Evolutionary conservation across 2,329 filamentous ascomycete genomes (phyloP), one percentile per base, ranked within the genome.

Genomic region (Chrysoporthe austroafricana): DNA sequence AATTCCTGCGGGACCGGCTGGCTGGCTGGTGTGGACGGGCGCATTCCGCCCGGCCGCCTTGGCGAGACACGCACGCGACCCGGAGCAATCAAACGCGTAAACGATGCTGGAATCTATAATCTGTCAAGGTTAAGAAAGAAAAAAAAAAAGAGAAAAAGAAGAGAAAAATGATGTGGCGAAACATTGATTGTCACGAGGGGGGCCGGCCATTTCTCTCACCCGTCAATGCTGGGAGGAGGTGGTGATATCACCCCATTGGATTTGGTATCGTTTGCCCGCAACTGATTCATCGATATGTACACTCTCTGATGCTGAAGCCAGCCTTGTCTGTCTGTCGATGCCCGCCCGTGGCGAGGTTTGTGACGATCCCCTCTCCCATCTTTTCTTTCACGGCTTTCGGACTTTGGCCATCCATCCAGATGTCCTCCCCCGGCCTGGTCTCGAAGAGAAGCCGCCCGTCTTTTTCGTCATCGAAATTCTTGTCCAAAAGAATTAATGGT

Each of bases 201-300:
- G 26, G 26, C 26, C 26, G 26, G 26, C 26, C 26, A 32, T 52
- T 54, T 9, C 18, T 9, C 18, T 21, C 13, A 3, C 4, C 21
- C 14, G 4, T 52, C 3, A 26, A 3, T 54, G 50, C 26, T 34
- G 50, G 50, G 32, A 34, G 46, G 46, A 50, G 46, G 46, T 18
- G 46, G 7, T 21, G 50, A 46, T 58, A 60, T 63, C 44, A 63
- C 64, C 66, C 62, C 64, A 32, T 36, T 57, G 42, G 50, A 26
- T 54, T 54, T 69, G 67, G 64, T 69, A 63, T 66, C 66, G 62
- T 68, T 56, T 68, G 61, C 36, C 48, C 48, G 61, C 57, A 59
- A 67, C 42, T 69, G 67, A 61, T 62, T 59, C 60, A 62, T 69
- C 64, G 64, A 67, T 64, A 67, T 69, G 56, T 69, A 69, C 64